A percentile compares a stretch with the other conserved stretches of the same genome.
Conservation (phyloP, 2,329 filamentous ascomycete genomes). For the Clarireedia homoeocarpa region DNA sequence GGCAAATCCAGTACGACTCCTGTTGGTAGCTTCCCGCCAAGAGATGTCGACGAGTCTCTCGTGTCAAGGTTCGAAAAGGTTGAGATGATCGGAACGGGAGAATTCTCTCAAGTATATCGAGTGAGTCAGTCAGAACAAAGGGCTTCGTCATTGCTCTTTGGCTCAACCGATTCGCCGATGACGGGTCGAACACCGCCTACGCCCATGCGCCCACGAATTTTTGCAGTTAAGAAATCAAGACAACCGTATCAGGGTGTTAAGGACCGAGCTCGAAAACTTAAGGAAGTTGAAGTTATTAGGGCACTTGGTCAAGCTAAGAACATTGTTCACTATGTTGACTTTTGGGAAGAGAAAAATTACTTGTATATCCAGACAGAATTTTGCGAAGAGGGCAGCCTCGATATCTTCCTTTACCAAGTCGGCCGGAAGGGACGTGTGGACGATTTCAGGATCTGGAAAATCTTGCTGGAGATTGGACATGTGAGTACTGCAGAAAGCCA, state of each 20-base stretch:
- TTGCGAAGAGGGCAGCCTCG: slow-evolving; percentile 88
- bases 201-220: slow-evolving; percentile 54
- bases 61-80: slow-evolving; percentile 73
- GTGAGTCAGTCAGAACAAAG: slow-evolving; percentile 45
- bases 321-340: slow-evolving; percentile 73
- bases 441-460: slow-evolving; percentile 98
- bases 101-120: slow-evolving; percentile 88
- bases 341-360: slow-evolving; percentile 79
- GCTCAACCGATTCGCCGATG: slow-evolving; percentile 37
- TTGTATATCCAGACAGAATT: slow-evolving; percentile 97
- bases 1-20: slow-evolving; percentile 58
- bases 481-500: slow-evolving; percentile 43
- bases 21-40: slow-evolving; percentile 60
- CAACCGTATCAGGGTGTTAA: slow-evolving; percentile 68
- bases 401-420: slow-evolving; percentile 74
- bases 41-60: slow-evolving; percentile 68
- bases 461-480: slow-evolving; percentile 75
- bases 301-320: slow-evolving; percentile 76
- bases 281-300: slow-evolving; percentile 74
- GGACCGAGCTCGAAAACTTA: slow-evolving; percentile 76
- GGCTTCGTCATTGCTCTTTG: slow-evolving; percentile 36
- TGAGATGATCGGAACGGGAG: slow-evolving; percentile 73
- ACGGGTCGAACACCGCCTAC: slow-evolving; percentile 44
- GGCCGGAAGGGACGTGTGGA: slow-evolving; percentile 82
- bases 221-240: slow-evolving; percentile 90